Base-by-base conservation (phyloP, 768 basidiomycete species). In the Pleurotus cornucopiae region DNA sequence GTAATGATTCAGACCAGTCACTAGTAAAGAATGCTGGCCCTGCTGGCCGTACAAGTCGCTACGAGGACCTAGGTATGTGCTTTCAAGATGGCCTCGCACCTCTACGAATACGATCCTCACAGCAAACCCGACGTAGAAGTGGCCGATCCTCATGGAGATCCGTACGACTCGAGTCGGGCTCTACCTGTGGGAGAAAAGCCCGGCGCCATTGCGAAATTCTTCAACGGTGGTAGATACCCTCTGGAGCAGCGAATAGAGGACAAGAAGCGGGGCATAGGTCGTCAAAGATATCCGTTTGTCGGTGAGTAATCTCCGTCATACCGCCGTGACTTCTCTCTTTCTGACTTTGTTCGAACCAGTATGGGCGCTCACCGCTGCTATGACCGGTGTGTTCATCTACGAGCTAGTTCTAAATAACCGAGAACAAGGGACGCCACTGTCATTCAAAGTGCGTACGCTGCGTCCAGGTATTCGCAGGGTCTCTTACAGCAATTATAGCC, bases 171-270 rank as follows among this genome's bases (percentile, higher is more conserved):
- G 13, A 60, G 61, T 3, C 57, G 60, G 9, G 58, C 66, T 48
- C 68, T 66, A 6, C 46, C 63, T 6, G 54, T 65, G 13, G 58
- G 65, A n/a, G 77, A 78, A 60, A 81, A 81, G 60, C 66, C 66
- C 1, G 69, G 66, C 2, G 70, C 75, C 3, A 69, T 83, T 3
- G 63, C 64, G 6, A 70, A 64, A 46, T 73, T 84, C 37, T 56
- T 85, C n/a, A 71, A 73, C 11, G 63, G 63, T 37, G 81, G 77
- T 7, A 76, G 71, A 56, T 85, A 86, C 56, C 87, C 88, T 4
- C 40, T 89, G 26, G 82, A 89, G 58, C 88, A 95, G 64, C 81
- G 88, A 48, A 94, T 97, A 65, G 89, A 94, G 65, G 79, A 91
- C 65, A 96, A 96, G 76, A 88, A 82, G 66, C 79, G 88, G 26